A percentile compares a stretch with the other conserved stretches of the same genome.
phyloP scores from a whole-genome alignment of 106 monocot species.

The Gastrodia elata region DNA sequence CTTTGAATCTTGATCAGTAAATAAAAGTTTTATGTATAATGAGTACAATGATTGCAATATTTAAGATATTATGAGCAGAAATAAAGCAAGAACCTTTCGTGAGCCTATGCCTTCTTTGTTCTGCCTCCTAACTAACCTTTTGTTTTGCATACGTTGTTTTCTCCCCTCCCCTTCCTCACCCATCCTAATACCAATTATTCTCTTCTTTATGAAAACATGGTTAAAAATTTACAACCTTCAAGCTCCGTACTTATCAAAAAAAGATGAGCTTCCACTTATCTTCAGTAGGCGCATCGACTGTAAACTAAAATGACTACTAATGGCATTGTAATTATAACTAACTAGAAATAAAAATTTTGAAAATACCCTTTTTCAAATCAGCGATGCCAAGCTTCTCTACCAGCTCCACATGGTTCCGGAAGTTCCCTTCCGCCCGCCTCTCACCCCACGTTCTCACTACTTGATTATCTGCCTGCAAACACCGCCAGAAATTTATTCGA shows the following conservation, averaged over 20 bases:
- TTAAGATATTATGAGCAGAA: not conserved
- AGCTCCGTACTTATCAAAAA: not conserved
- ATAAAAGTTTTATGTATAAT: not conserved
- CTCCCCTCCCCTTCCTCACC: not conserved
- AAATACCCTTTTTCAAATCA: constrained; percentile 67
- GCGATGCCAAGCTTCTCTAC: constrained; percentile 74
- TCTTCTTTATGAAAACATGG: not conserved
- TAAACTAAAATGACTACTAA: not conserved
- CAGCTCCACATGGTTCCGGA: constrained; percentile 85
- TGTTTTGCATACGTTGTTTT: not conserved
- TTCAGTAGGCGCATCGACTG: not conserved
- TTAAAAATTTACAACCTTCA: not conserved
- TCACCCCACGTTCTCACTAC: constrained; percentile 70
- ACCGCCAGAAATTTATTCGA: not conserved
- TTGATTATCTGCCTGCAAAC: constrained; percentile 60
- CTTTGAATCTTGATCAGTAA: not conserved
- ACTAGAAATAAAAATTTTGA: not conserved
- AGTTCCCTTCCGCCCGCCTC: constrained; percentile 41
- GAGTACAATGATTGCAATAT: not conserved
- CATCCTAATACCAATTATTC: not conserved
- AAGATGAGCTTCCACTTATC: not conserved
- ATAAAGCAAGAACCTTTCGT: not conserved
- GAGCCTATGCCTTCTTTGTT: not conserved
- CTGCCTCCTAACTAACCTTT: not conserved
- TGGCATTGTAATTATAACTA: not conserved